Evolutionary conservation across 257 asterid genomes (phyloP).

Genomic region (Dorcoceras hygrometricum): DNA sequence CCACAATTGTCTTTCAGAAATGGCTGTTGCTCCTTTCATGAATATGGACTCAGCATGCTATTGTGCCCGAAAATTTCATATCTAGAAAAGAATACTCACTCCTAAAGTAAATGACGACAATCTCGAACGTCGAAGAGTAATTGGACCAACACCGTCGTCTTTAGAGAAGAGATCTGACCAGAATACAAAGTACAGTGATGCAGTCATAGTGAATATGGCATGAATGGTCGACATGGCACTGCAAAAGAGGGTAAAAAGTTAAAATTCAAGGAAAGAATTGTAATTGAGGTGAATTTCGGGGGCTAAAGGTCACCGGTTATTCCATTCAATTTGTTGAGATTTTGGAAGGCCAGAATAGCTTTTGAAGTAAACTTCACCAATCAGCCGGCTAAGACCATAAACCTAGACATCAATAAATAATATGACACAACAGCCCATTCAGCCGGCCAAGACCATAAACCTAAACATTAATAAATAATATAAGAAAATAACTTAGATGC

Average conservation of each 20-base stretch:
- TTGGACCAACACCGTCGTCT: constrained; percentile 34
- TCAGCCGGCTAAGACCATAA: constrained; percentile 56
- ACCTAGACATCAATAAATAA: constrained; percentile 43
- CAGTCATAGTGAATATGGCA: constrained; percentile 50
- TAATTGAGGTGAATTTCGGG: background rate
- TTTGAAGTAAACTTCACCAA: constrained; percentile 53
- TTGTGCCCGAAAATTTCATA: background rate
- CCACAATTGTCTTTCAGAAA: background rate
- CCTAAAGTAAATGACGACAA: constrained; percentile 61
- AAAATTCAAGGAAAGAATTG: constrained; percentile 12
- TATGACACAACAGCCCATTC: constrained; percentile 6
- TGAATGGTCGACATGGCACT: constrained; percentile 74
- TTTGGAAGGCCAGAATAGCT: constrained; percentile 51
- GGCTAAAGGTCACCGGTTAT: constrained; percentile 56
- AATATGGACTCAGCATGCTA: background rate
- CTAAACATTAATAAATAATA: constrained; percentile 34
- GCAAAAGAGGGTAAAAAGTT: constrained; percentile 29
- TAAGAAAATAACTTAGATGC: too few species aligned
- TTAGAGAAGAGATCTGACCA: constrained; percentile 59
- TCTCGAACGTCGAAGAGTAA: constrained; percentile 51
- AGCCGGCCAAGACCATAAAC: constrained; percentile 63
- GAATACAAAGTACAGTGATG: constrained; percentile 56
- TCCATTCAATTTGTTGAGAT: constrained; percentile 70
- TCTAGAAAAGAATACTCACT: constrained; percentile 39
- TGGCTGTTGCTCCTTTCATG: background rate